These are phyloP conservation scores for Hypoxylon sp. DNA, from an alignment of 2,329 filamentous ascomycete species.

Conservation along the genomic window DNA sequence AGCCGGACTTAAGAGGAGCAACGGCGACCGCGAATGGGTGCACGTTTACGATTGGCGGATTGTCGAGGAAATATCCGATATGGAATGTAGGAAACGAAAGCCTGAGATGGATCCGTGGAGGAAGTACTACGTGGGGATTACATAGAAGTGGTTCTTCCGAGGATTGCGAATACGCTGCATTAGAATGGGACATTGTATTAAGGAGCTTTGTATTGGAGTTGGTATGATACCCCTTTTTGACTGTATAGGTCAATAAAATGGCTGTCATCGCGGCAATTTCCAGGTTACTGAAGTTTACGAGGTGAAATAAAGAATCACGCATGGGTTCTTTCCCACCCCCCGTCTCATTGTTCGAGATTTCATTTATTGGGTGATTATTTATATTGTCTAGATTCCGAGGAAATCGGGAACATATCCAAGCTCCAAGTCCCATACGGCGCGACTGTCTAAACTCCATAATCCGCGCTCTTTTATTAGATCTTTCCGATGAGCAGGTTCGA, in stretches of 20 bases:
- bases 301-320: background rate
- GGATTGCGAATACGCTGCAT: slow-evolving; percentile 18
- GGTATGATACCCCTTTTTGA: slow-evolving; percentile 2
- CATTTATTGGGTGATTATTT: background rate
- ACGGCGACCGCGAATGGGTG: slow-evolving; percentile 53
- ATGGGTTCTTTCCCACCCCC: no score
- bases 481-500: slow-evolving; percentile 77
- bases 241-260: slow-evolving; percentile 10
- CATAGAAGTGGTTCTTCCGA: slow-evolving; percentile 45
- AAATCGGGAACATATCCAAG: background rate
- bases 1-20: slow-evolving; percentile 45
- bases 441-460: background rate
- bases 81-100: slow-evolving; percentile 54
- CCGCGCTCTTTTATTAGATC: no score
- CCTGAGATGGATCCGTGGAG: slow-evolving; percentile 56
- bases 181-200: slow-evolving; percentile 5
- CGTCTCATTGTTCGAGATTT: no score
- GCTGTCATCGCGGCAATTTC: background rate
- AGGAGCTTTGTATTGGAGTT: background rate
- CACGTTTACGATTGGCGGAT: slow-evolving; percentile 62
- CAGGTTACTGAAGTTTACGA: background rate
- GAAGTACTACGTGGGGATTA: slow-evolving; percentile 58
- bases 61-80: slow-evolving; percentile 55
- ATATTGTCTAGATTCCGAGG: background rate
- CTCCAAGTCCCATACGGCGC: background rate